These are phyloP conservation scores for Gentiana straminea DNA, from an alignment of 257 asterid genomes.

Conservation along the genomic window DNA sequence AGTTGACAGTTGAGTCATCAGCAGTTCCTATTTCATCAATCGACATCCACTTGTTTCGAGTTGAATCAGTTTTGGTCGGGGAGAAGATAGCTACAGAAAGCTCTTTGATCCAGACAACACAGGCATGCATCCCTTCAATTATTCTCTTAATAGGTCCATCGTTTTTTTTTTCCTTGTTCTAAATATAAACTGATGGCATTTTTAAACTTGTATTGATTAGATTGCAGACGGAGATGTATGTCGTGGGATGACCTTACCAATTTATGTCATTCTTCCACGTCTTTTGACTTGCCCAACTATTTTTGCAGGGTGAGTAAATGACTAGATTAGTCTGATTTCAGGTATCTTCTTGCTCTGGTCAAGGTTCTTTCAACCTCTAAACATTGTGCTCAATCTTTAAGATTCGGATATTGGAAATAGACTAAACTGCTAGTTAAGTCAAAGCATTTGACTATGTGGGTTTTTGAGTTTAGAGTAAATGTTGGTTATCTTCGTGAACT, in stretches of 20 bases:
- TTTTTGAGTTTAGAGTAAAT: too few species aligned
- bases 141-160: conserved; percentile 9
- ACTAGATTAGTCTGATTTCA: background rate
- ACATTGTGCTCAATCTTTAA: background rate
- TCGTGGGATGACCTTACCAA: conserved; percentile 58
- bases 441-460: too few species aligned
- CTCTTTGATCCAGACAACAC: conserved; percentile 69
- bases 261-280: conserved; percentile 66
- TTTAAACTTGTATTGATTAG: conserved; percentile 26
- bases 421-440: background rate
- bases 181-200: background rate
- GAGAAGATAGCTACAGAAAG: conserved; percentile 74
- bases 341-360: background rate
- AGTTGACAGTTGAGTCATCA: conserved; percentile 72
- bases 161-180: background rate
- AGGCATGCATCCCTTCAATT: conserved; percentile 37
- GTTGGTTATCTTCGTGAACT: too few species aligned
- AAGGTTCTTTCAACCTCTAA: background rate
- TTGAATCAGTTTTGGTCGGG: conserved; percentile 80
- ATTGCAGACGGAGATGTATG: conserved; percentile 79
- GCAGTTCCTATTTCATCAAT: conserved; percentile 59
- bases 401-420: background rate
- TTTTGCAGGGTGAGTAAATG: conserved; percentile 62
- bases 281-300: conserved; percentile 77
- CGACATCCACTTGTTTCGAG: conserved; percentile 64